Base-by-base conservation (phyloP, 768 basidiomycete genomes). In the Lactarius sanguifluus region DNA sequence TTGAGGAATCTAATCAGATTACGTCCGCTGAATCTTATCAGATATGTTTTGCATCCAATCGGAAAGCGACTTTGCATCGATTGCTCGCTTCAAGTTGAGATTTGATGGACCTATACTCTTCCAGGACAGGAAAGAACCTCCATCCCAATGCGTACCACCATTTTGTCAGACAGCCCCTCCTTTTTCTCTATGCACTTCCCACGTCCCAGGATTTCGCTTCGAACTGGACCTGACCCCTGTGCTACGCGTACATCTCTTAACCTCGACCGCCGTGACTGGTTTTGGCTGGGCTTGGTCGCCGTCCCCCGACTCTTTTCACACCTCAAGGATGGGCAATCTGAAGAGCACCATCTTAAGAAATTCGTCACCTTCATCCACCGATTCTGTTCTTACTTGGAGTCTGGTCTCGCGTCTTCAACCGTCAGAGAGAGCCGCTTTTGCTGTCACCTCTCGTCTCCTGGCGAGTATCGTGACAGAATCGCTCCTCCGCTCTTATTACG, bases 391-490 rank as follows among this genome's bases (percentile, higher is more conserved):
- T 30, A 67, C 66, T 7, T 67, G 66, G 66, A 32, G 8, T 25
- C 54, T 63, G 15, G 52, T 57, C 2, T 67, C 61, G n/a, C 43
- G 18, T 13, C 61, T 70, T 16, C 43, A 41, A n/a, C 69, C 68
- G 0, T 36, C 57, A 5, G 64, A 69, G 12, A 63, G 57, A 50
- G 81, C 82, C 30, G 74, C 75, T 5, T 82, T 83, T 66, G 81
- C 82, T 10, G 81, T 83, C 52, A 76, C 75, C 30, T 82, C 82
- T 36, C 80, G 83, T 56, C 78, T 84, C 60, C 68, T 84, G 16
- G 80, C 82, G 16, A 82, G 81, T 66, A 75, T 84, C 57, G 80
- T 84, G 60, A 83, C 82, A 18, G 83, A 84, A 69, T 75, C 77
- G 38, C 73, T 83, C 7, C 75, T 84, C 61, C 76, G 76, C 10